Percentiles rank a stretch among this genome's conserved stretches.
phyloP scores from a whole-genome alignment of 192 early-diverging fungal species.

The Linnemannia exigua region DNA sequence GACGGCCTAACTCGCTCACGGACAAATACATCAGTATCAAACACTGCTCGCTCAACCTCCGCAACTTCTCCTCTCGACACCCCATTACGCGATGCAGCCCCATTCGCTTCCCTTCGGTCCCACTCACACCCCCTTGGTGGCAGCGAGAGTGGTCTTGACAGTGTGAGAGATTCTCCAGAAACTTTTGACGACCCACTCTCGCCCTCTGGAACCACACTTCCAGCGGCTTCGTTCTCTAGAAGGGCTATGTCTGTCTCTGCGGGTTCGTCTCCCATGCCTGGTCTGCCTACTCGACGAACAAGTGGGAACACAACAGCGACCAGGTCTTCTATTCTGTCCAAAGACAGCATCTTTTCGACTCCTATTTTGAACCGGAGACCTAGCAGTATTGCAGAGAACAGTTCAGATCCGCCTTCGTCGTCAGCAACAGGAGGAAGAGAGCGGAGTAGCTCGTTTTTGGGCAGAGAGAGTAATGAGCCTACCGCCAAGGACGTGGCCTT shows the following conservation, averaged over 20 bases:
- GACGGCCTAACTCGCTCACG: constrained; percentile 45
- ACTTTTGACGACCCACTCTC: constrained; percentile 29
- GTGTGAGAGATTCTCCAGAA: not conserved
- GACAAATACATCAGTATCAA: not conserved
- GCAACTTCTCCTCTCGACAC: constrained; percentile 22
- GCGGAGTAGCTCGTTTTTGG: constrained; percentile 23
- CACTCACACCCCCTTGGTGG: not conserved
- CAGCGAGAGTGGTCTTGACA: not conserved
- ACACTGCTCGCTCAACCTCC: not conserved
- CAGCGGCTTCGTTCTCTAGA: constrained; percentile 37
- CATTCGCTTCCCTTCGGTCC: constrained; percentile 25
- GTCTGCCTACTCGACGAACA: constrained; percentile 14
- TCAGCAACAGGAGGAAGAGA: constrained; percentile 11
- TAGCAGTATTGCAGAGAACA: constrained; percentile 15
- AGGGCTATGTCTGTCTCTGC: constrained; percentile 38
- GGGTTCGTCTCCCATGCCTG: constrained; percentile 18
- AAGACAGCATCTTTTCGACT: constrained; percentile 33
- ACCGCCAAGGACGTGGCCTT: constrained; percentile 46
- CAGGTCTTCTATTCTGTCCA: constrained; percentile 37
- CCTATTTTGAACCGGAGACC: constrained; percentile 18
- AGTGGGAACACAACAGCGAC: constrained; percentile 8
- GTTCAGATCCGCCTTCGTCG: not conserved
- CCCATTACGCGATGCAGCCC: constrained; percentile 34
- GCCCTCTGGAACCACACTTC: constrained; percentile 9
- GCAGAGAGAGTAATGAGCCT: constrained; percentile 34